Evolutionary conservation across 129 eudicot genomes (phyloP).

Genomic region (Lactuca sativa): DNA sequence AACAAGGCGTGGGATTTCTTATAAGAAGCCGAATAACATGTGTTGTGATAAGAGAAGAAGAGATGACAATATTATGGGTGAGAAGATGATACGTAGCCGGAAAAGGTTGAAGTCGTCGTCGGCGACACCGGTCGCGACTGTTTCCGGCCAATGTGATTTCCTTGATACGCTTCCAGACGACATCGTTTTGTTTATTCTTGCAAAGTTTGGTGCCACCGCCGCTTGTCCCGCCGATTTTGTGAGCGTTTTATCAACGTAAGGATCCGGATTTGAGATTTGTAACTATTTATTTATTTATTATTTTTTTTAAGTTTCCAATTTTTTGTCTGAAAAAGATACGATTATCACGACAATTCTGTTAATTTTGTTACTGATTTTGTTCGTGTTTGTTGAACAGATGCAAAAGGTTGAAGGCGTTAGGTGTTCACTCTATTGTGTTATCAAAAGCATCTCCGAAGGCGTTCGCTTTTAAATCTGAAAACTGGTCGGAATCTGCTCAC

Average conservation of each 20-base stretch:
- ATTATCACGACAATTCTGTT: background rate
- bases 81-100: conserved; percentile 20
- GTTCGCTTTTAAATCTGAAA: conserved; percentile 57
- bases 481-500: conserved; percentile 84
- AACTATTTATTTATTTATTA: too few species aligned
- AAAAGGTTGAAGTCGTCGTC: conserved; percentile 27
- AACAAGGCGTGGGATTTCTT: conserved; percentile 65
- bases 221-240: conserved; percentile 63
- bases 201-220: conserved; percentile 69
- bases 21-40: conserved; percentile 35
- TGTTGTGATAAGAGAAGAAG: conserved; percentile 38
- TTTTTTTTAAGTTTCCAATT: background rate
- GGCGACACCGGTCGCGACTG: conserved; percentile 14
- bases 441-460: conserved; percentile 56
- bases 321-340: background rate
- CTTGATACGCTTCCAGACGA: conserved; percentile 79
- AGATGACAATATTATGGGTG: conserved; percentile 23
- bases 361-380: conserved; percentile 8
- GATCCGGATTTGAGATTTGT: background rate
- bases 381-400: conserved; percentile 52
- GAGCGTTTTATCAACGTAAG: conserved; percentile 74
- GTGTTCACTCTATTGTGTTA: conserved; percentile 53
- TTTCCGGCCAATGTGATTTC: conserved; percentile 46
- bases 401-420: conserved; percentile 67
- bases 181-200: conserved; percentile 61